Base-by-base conservation (phyloP, 768 basidiomycete species). In the Boletus subcaerulescens region DNA sequence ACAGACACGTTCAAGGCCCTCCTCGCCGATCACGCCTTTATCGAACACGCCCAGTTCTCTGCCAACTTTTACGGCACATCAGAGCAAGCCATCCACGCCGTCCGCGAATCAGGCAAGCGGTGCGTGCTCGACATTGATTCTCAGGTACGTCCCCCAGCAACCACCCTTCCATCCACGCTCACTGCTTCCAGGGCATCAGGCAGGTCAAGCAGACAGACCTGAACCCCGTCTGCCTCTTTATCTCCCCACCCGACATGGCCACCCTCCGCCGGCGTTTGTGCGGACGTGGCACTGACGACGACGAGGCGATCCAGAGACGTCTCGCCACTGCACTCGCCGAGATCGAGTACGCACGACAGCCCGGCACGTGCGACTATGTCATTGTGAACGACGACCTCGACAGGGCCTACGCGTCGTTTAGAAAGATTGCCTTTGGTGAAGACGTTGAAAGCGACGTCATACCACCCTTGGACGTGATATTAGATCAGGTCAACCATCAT, bases 71-170 rank as follows among this genome's bases (percentile, higher is more conserved):
- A 98, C 66, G 95, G 95, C n/a, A 96, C 94, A 5, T 92, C 87
- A 60, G 85, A 86, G 57, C 78, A 83, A 58, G 85, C 93, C 20
- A 84, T 98, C 31, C 74, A 78, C 33, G 77, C 80, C 31, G 86
- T 97, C 26, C 77, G 83, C 35, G 71, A 78, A 17, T 76, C 80
- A 4, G 92, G 91, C 15, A 82, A 80, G 57, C 84, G 92, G 13
- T 98, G 96, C 68, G 87, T 98, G 55, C 80, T 98, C 38, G 96
- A 98, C 68, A 98, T 98, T 55, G 96, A 98, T 65, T 87, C 90
- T 11, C 95, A 98, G 87, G 93, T 62, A 62, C 48, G 18, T 36
- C 13, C 12, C 13, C 18, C 40, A 12, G 20, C 35, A 6, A 4
- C 31, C 33, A 3, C 26, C 40, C 10, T 33, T 7, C 15, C 8